Conservation (phyloP, 345 rosid species). For the Rhodamnia argentea region DNA sequence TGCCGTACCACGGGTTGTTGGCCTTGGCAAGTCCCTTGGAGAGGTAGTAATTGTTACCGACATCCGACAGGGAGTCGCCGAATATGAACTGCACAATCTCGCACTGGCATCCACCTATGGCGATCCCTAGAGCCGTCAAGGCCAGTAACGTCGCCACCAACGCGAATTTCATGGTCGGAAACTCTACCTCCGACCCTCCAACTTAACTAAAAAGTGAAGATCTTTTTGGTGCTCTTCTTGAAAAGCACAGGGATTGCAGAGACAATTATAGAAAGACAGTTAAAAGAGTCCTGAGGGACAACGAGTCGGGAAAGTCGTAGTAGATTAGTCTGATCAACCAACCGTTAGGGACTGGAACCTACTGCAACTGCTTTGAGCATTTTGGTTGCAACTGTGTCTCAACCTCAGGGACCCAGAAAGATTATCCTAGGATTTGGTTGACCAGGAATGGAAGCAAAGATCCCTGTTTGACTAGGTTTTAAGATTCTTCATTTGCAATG, state of each 20-base stretch:
- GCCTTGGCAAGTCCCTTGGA: slow-evolving; percentile 70
- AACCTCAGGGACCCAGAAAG: not conserved
- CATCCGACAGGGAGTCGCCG: slow-evolving; percentile 92
- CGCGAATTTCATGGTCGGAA: slow-evolving; percentile 18
- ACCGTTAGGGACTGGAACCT: not conserved
- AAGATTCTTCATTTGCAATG: not conserved
- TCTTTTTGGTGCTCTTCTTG: not conserved
- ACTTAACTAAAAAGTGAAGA: not conserved
- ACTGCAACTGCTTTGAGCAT: slow-evolving; percentile 10
- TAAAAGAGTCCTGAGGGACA: too few species aligned
- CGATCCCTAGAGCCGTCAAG: slow-evolving; percentile 13
- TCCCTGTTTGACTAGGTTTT: not conserved
- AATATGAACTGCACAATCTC: slow-evolving; percentile 86
- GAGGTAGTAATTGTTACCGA: slow-evolving; percentile 69
- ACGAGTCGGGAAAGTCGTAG: not conserved
- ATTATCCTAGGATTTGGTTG: not conserved
- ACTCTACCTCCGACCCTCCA: not conserved
- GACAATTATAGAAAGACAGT: not conserved
- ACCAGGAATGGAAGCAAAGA: not conserved
- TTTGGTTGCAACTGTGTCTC: not conserved
- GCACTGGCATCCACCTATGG: slow-evolving; percentile 30
- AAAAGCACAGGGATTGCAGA: not conserved
- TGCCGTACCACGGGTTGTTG: slow-evolving; percentile 74
- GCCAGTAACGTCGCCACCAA: not conserved
- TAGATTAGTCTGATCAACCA: slow-evolving; percentile 10